These are phyloP conservation scores for Rhodotorula babjevae DNA, from an alignment of 768 basidiomycete genomes.

Conservation along the genomic window DNA sequence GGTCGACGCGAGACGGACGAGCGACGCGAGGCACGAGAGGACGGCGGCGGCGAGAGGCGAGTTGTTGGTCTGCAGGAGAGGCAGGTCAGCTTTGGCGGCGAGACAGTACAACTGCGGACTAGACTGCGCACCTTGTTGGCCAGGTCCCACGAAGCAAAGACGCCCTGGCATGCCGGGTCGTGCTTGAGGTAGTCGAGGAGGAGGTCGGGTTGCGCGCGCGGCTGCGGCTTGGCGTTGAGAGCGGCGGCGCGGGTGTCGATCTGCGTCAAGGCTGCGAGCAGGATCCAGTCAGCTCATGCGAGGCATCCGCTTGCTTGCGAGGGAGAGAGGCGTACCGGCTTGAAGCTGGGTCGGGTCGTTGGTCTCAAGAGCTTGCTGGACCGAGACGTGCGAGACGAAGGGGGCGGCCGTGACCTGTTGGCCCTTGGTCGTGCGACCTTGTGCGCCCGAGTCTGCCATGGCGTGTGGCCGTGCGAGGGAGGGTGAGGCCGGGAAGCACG, in stretches of 20 bases:
- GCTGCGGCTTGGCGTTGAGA: conserved; percentile 21
- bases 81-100: not conserved
- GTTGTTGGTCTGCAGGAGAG: conserved; percentile 27
- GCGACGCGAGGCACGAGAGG: conserved; percentile 31
- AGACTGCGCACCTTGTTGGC: conserved; percentile 32
- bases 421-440: not conserved
- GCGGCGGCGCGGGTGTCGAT: conserved; percentile 30
- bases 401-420: conserved; percentile 10
- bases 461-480: not conserved
- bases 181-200: conserved; percentile 34
- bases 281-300: not conserved
- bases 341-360: conserved; percentile 11
- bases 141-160: conserved; percentile 34
- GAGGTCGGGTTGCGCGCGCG: conserved; percentile 17
- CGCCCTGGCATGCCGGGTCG: conserved; percentile 24
- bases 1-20: conserved; percentile 35
- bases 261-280: conserved; percentile 16
- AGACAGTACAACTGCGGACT: not conserved
- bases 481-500: not conserved
- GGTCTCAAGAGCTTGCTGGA: conserved; percentile 22
- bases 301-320: too few species aligned
- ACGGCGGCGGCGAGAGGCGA: conserved; percentile 34
- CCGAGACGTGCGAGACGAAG: conserved; percentile 13
- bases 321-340: not conserved
- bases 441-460: conserved; percentile 1